phyloP scores from a whole-genome alignment of 805 yeast genomes.

The Metschnikowia similis region DNA sequence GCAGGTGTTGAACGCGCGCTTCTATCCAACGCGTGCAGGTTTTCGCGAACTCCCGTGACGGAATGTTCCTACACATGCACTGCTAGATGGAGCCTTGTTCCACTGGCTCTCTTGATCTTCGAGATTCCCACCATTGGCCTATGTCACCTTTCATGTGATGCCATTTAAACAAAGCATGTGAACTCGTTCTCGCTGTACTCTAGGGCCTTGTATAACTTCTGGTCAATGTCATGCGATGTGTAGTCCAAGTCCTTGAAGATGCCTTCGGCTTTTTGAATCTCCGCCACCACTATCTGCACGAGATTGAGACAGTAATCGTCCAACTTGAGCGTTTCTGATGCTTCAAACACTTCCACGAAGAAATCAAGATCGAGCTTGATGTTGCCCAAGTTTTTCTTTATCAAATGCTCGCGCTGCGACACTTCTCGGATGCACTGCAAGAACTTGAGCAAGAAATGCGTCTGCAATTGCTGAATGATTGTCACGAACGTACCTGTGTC shows the following conservation, averaged over 20 bases:
- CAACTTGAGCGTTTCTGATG: constrained; percentile 28
- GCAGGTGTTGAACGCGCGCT: neutral
- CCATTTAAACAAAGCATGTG: constrained; percentile 23
- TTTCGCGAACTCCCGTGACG: too few species aligned
- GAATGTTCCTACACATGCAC: too few species aligned
- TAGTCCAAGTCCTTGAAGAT: constrained; percentile 21
- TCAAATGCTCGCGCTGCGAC: constrained; percentile 16
- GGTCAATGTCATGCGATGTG: constrained; percentile 26
- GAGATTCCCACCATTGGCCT: neutral
- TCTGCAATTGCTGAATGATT: constrained; percentile 36
- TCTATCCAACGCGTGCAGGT: neutral
- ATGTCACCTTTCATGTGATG: neutral
- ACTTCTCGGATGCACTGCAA: constrained; percentile 28
- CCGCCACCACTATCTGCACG: constrained; percentile 28
- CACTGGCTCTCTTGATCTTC: too few species aligned
- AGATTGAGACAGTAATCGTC: constrained; percentile 32
- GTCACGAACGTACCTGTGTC: constrained; percentile 31
- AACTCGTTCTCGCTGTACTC: constrained; percentile 29
- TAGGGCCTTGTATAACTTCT: constrained; percentile 24
- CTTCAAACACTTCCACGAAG: constrained; percentile 37
- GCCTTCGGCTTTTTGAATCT: constrained; percentile 23
- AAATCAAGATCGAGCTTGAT: constrained; percentile 36
- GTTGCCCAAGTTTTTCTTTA: constrained; percentile 21
- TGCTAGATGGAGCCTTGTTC: too few species aligned
- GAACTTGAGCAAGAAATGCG: constrained; percentile 30